These are phyloP conservation scores for Bathelium albidoporum DNA, from an alignment of 495 filamentous ascomycete species.

Conservation along the genomic window DNA sequence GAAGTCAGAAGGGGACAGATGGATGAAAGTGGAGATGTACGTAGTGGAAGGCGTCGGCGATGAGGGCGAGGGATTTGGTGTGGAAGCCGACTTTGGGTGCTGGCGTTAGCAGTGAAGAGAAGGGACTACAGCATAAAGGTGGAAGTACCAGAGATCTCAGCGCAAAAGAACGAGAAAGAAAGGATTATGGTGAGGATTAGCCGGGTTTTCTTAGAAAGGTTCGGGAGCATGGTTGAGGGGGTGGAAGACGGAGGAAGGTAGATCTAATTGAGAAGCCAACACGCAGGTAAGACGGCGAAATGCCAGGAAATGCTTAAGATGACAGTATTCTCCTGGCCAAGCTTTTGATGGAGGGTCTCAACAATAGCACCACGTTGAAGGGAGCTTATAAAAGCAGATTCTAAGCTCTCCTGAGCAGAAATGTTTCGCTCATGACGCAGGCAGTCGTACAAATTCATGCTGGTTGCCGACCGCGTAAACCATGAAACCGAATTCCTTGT, in stretches of 20 bases:
- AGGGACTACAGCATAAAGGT: not conserved
- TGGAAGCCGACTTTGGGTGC: slow-evolving; percentile 26
- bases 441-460: not conserved
- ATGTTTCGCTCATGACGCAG: not conserved
- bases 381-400: too few relatives aligned
- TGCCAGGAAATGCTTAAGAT: too few relatives aligned
- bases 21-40: slow-evolving; percentile 6
- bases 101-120: not conserved
- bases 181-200: slow-evolving; percentile 40
- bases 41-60: slow-evolving; percentile 28
- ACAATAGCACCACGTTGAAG: too few relatives aligned
- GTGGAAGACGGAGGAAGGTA: too few relatives aligned
- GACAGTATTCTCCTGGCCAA: too few relatives aligned
- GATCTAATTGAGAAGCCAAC: too few relatives aligned
- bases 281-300: too few relatives aligned
- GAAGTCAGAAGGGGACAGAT: not conserved
- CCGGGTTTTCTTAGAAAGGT: slow-evolving; percentile 24
- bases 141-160: slow-evolving; percentile 39
- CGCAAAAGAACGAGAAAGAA: slow-evolving; percentile 42
- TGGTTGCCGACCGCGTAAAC: not conserved
- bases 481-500: not conserved
- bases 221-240: not conserved
- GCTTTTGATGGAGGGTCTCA: too few relatives aligned
- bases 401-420: too few relatives aligned
- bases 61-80: slow-evolving; percentile 22